Evolutionary conservation across 2,329 filamentous ascomycete species (phyloP), one percentile per base, ranked within the genome.

Genomic region (Colletotrichum cordylinicola): DNA sequence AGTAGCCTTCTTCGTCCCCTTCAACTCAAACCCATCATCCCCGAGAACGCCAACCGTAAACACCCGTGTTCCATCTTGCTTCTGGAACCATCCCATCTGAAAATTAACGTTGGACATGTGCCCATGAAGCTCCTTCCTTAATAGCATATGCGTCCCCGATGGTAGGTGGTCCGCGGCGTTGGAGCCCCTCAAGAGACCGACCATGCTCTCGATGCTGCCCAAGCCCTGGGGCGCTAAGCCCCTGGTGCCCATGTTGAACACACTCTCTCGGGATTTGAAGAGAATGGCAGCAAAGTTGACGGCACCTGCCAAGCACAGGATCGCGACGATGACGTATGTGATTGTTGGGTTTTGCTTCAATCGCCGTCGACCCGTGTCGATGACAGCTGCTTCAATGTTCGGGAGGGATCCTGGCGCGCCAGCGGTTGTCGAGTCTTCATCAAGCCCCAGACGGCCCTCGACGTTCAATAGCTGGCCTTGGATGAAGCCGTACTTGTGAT

Each of bases 11-110:
- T 56, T 24, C 18, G 58, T 13, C 35, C 55, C 48, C 58, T 58
- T 67, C 15, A 37, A 64, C 18, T 70, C 31, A 12, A 65, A 66
- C 3, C 37, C 43, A 0, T 62, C 67, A 31, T 74, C 72, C 3
- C 67, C 67, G 15, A 60, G 29, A 6, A 60, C 72, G 5, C 67
- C 72, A 33, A 74, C 21, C 2, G 72, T 74, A 21, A 39, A 74
- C 1, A 65, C 24, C 8, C 67, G 24, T 2, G 35, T 65, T 1
- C 62, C 67, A 8, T 65, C 58, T 4, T n/a, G 33, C 16, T 68
- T 64, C 29, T 58, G 27, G 15, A 74, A 74, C 72, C 72, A 74
- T 3, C 72, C 72, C 48, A 74, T 16, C 8, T 67, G 55, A 21
- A 74, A 66, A 21, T 15, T 60, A 1, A 66, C 16, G 18, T 66